Base-by-base conservation (phyloP, 1,139 yeast species). In the Yamadazyma dendronema region DNA sequence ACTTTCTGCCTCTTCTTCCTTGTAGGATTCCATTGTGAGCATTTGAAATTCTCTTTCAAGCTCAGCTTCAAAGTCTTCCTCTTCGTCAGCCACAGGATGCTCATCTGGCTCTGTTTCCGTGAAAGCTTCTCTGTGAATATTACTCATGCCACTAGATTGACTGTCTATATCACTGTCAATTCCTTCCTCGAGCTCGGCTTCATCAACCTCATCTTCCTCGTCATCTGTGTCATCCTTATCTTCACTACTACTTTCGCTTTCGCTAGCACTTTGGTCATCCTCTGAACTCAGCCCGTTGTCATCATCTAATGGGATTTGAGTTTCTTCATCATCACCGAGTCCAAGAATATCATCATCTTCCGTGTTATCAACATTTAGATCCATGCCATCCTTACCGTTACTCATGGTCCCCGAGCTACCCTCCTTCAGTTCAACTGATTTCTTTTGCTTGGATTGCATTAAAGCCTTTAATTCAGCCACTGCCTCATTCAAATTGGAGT, bases 1-100 rank as follows among this genome's bases (percentile, higher is more conserved):
- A 7, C 9, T 9, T 6, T 19, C 4, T 23, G 14, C 23, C 17
- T 28, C 8, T 12, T 26, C 6, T 9, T 25, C 21, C 11, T 17
- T 9, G 25, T 31, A 26, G 10, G 39, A 28, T 14, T 39, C 41
- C 10, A 13, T 22, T 17, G 13, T 30, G 16, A 14, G 15, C 6
- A 21, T 28, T 28, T 17, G 17, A 17, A 75, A 73, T 47, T 80
- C 82, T 38, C 61, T 67, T 33, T 80, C 85, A 37, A 82, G 52
- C 17, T 72, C 76, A 7, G 68, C 73, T 15, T 72, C 76, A 33
- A 75, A 66, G 44, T 65, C 70, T 30, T 56, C 62, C 5, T 33
- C 35, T 14, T 32, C 17, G 11, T 19, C 26, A 29, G n/a, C n/a
- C 73, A 4, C 16, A 9, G 40, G 35, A 15, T 38, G 45, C 3